Evolutionary conservation across 345 rosid species (phyloP).

Genomic region (Aurinia saxatilis): DNA sequence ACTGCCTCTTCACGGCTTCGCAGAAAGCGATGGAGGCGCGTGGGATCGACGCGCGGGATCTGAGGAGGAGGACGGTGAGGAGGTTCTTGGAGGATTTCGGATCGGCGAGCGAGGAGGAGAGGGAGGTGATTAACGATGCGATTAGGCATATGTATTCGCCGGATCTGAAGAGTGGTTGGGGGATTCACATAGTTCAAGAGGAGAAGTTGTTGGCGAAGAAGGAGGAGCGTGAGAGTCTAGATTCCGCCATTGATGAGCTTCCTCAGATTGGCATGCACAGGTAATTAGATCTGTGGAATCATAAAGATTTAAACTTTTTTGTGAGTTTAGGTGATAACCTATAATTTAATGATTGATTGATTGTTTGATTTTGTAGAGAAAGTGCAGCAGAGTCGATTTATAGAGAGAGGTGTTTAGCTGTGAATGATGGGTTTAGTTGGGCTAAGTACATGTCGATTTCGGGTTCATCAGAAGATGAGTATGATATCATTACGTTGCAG

Average conservation of each 20-base stretch:
- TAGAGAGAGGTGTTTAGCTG: slow-evolving; percentile 82
- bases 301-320: no score
- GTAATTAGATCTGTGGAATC: slow-evolving; percentile 32
- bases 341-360: no score
- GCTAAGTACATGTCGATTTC: slow-evolving; percentile 94
- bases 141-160: slow-evolving; percentile 91
- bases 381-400: slow-evolving; percentile 86
- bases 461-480: slow-evolving; percentile 83
- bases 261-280: slow-evolving; percentile 85
- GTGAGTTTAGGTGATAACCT: no score
- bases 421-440: slow-evolving; percentile 82
- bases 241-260: slow-evolving; percentile 75
- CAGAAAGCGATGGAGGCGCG: slow-evolving; percentile 73
- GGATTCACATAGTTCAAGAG: slow-evolving; percentile 93
- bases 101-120: slow-evolving; percentile 51
- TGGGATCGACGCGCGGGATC: slow-evolving; percentile 66
- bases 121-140: slow-evolving; percentile 39
- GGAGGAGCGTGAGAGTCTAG: slow-evolving; percentile 59
- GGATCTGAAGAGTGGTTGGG: slow-evolving; percentile 99
- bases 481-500: slow-evolving; percentile 83
- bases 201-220: slow-evolving; percentile 73
- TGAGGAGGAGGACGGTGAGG: slow-evolving; percentile 59
- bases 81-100: slow-evolving; percentile 65
- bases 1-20: slow-evolving; percentile 94
- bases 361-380: slow-evolving; percentile 47